Base-by-base conservation (phyloP, 129 eudicot species). In the Flaveria ramosissima region DNA sequence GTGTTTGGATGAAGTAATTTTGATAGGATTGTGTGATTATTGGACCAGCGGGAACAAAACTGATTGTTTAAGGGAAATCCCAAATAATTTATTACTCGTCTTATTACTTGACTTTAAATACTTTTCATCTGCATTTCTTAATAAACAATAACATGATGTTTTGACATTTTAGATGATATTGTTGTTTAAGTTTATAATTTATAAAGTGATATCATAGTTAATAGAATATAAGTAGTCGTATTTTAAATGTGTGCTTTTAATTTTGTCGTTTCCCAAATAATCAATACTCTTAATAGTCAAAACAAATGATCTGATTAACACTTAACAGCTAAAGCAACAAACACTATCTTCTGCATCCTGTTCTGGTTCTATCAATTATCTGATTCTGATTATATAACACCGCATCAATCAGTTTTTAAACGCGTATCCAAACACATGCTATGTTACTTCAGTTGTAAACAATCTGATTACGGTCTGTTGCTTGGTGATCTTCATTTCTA, bases 391-490 rank as follows among this genome's bases (percentile, higher is more conserved):
- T 10, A 19, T 19, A 19, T 6, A 32, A 27, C 6, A 73, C 30
- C 26, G 55, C 51, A 41, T 52, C 10, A 36, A 27, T 17, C 32
- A 53, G 55, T 73, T 41, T 36, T 57, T 20, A 74, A 59, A 43
- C 14, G 45, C n/a, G 20, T 50, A 43, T 45, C 60, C 66, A 72
- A 19, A 53, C 52, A 17, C 77, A 32, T 8, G 14, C 9, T 61
- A 19, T 70, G 68, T 52, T 24, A 17, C 70, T 80, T 20, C 36
- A 30, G 70, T 26, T 56, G 56, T 74, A 52, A 68, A 21, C 63
- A 73, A 75, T 46, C 56, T 69, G 47, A 68, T 50, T 74, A 64
- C 16, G 47, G 61, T 65, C 19, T 70, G 61, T 27, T 77, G 13
- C 52, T 77, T 62, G 53, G 9, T 75, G 59, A 74, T 73, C 50